Conservation (phyloP, 2,329 filamentous ascomycete species). For the Claviceps sorghi region DNA sequence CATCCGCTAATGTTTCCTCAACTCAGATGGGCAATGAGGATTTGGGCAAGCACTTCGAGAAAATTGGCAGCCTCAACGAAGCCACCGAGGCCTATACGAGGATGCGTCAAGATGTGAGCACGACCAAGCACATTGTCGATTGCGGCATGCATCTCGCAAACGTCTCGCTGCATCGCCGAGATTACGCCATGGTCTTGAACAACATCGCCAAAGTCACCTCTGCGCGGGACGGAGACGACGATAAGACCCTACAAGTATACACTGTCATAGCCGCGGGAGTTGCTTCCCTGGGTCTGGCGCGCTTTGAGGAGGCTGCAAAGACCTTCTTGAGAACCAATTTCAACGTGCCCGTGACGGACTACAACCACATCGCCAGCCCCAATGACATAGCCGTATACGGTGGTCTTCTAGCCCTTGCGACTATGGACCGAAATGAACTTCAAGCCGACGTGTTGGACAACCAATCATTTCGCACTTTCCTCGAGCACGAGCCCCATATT, state of each 20-base stretch:
- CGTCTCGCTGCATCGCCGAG: constrained; percentile 59
- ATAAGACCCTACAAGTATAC: constrained; percentile 31
- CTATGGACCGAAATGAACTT: constrained; percentile 67
- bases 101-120: constrained; percentile 85
- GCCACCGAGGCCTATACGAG: constrained; percentile 67
- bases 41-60: constrained; percentile 68
- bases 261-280: constrained; percentile 37
- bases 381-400: constrained; percentile 92
- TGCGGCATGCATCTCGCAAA: constrained; percentile 67
- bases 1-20: not conserved
- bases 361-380: constrained; percentile 58
- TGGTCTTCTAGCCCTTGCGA: constrained; percentile 75
- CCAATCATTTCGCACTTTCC: constrained; percentile 63
- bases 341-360: constrained; percentile 32
- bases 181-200: constrained; percentile 57
- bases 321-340: constrained; percentile 53
- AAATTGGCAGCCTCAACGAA: constrained; percentile 55
- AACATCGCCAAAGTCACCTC: constrained; percentile 48
- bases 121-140: constrained; percentile 67
- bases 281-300: constrained; percentile 30
- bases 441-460: constrained; percentile 68
- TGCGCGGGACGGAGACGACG: constrained; percentile 31
- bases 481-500: constrained; percentile 88
- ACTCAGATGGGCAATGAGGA: constrained; percentile 86
- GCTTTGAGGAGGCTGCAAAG: constrained; percentile 49